Evolutionary conservation across 2,329 filamentous ascomycete genomes (phyloP).

Genomic region (Fusarium sp.): DNA sequence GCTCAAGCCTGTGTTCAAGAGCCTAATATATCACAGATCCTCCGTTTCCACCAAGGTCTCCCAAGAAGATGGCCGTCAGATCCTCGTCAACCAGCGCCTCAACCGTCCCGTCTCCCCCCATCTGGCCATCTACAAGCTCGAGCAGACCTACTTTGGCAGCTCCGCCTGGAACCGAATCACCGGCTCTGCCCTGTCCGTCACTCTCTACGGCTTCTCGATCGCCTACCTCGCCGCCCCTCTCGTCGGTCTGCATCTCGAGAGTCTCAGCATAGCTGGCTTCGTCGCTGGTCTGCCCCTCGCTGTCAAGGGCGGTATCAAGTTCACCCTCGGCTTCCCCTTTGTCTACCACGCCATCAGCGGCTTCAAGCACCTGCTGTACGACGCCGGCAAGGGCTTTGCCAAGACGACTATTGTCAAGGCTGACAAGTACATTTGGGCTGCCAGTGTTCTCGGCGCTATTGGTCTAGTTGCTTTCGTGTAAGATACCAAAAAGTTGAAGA

Average conservation of each 20-base stretch:
- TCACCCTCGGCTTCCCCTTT: constrained; percentile 66
- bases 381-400: constrained; percentile 60
- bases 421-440: constrained; percentile 60
- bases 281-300: constrained; percentile 67
- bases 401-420: constrained; percentile 57
- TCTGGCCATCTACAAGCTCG: constrained; percentile 83
- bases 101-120: constrained; percentile 86
- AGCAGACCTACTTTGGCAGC: constrained; percentile 84
- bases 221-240: constrained; percentile 84
- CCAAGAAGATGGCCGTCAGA: constrained; percentile 61
- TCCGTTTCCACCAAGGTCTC: constrained; percentile 65
- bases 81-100: constrained; percentile 84
- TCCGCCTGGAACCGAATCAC: constrained; percentile 83
- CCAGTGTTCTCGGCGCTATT: constrained; percentile 53
- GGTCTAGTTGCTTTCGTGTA: constrained; percentile 61
- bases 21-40: constrained; percentile 24
- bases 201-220: constrained; percentile 80
- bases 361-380: constrained; percentile 63
- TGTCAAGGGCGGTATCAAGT: constrained; percentile 66
- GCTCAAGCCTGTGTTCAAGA: not conserved
- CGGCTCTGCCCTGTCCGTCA: constrained; percentile 75
- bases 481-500: constrained; percentile 23
- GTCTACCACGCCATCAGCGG: constrained; percentile 66
- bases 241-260: constrained; percentile 71
- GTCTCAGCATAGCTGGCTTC: constrained; percentile 66